Base-by-base conservation (phyloP, 2,329 filamentous ascomycete genomes). In the Colletotrichum liriopes region DNA sequence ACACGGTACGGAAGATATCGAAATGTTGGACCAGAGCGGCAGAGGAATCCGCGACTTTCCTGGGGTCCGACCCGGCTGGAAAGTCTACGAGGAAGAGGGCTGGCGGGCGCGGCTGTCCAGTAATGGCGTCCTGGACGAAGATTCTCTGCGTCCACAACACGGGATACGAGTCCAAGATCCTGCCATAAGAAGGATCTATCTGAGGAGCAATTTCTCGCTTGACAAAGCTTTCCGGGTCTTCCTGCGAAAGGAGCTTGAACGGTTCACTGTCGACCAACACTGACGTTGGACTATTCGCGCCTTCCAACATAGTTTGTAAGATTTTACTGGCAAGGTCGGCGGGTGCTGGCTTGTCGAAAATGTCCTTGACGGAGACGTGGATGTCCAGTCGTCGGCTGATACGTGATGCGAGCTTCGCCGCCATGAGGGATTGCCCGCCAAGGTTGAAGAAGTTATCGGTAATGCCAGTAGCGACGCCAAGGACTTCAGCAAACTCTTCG, bases 381-480 rank as follows among this genome's bases (percentile, higher is more conserved):
- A 45, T n/a, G 7, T 61, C 51, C 11, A 74, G 26, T 5, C 65
- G 55, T 1, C 60, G 37, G 64, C 71, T 63, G 23, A 74, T 43
- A 23, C 69, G 64, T 3, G 60, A 35, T 14, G 49, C 51, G 29
- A 74, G 64, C 52, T 72, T 64, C 3, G 59, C 64, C 0, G 71
- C 73, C 41, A 71, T 55, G 12, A 75, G 66, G 0, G 74, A 75
- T 49, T 75, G 70, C 0, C 74, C 74, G 26, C 74, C 74, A 18
- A 75, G 67, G 7, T 74, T 52, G 58, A 75, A 75, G 37, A 75
- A 75, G 60, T 73, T 60, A 32, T 75, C 73, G 11, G 58, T 60
- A 12, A 73, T 55, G 55, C 65, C 64, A 43, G 69, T 56, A 35
- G 69, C 45, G 51, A 73, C 49, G 11, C 64, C 67, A 32, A 74